Percentiles rank a stretch among this genome's conserved stretches.
Evolutionary conservation across 225 moss, liverwort and hornwort genomes (phyloP).

Genomic region (Polytrichum commune): DNA sequence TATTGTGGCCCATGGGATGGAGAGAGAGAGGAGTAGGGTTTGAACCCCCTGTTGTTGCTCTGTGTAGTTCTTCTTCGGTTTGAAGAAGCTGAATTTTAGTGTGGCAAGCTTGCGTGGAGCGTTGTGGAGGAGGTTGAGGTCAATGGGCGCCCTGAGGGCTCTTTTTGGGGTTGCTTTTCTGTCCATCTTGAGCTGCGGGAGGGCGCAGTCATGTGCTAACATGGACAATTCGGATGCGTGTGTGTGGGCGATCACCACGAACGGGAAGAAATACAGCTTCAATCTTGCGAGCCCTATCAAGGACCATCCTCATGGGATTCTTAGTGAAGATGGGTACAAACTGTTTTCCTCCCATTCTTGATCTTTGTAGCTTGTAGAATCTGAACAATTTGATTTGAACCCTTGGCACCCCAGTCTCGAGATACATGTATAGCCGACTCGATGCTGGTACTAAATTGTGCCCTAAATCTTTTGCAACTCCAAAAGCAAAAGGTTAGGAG

Average conservation of each 20-base stretch:
- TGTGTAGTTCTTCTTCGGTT: neutral
- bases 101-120: too few species aligned
- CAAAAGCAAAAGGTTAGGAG: too few species aligned
- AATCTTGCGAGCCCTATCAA: slow-evolving; percentile 46
- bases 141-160: neutral
- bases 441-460: too few species aligned
- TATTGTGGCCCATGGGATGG: neutral
- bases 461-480: too few species aligned
- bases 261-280: slow-evolving; percentile 46
- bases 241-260: slow-evolving; percentile 29
- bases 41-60: neutral
- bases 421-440: too few species aligned
- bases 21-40: slow-evolving; percentile 1
- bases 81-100: neutral
- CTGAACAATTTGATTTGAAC: too few species aligned
- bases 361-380: too few species aligned
- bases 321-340: slow-evolving; percentile 54
- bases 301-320: slow-evolving; percentile 41
- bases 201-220: slow-evolving; percentile 28
- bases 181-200: slow-evolving; percentile 8
- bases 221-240: slow-evolving; percentile 37
- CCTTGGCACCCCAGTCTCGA: too few species aligned
- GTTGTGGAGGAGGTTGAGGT: too few species aligned
- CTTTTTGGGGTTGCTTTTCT: slow-evolving; percentile 13
- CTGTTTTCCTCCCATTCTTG: too few species aligned